A percentile compares a stretch with the other conserved stretches of the same genome.
Conservation (phyloP, 768 basidiomycete genomes). For the Lactarius quietus region DNA sequence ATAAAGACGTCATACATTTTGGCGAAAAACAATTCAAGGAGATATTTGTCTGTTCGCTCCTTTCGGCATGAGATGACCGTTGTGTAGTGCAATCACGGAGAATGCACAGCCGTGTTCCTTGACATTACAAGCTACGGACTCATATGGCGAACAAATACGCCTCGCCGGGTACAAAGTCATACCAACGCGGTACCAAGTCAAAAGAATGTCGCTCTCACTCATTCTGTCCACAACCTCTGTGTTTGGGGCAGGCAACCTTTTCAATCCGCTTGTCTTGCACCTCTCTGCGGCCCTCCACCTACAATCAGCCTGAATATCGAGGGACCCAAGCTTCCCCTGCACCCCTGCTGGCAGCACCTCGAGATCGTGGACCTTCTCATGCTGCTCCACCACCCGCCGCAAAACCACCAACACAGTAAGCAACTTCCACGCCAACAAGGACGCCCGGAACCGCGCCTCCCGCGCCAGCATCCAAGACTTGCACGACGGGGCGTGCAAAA, state of each 20-base stretch:
- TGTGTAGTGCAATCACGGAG: slow-evolving; percentile 59
- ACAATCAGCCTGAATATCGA: slow-evolving; percentile 86
- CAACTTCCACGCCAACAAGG: slow-evolving; percentile 33
- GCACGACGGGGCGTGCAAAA: slow-evolving; percentile 74
- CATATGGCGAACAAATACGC: slow-evolving; percentile 72
- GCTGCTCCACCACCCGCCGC: slow-evolving; percentile 32
- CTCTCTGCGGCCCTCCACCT: slow-evolving; percentile 57
- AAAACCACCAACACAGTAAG: slow-evolving; percentile 21
- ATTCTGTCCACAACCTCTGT: too few relatives aligned
- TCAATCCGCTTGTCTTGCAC: slow-evolving; percentile 53
- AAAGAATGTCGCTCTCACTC: too few relatives aligned
- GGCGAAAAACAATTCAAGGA: slow-evolving; percentile 72
- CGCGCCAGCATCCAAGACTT: slow-evolving; percentile 50
- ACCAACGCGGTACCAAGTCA: slow-evolving; percentile 74
- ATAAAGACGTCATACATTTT: slow-evolving; percentile 63
- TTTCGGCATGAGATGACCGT: background rate
- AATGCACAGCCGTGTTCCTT: slow-evolving; percentile 64
- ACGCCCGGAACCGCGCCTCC: slow-evolving; percentile 35
- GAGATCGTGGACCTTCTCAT: slow-evolving; percentile 33
- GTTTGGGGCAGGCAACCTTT: too few relatives aligned
- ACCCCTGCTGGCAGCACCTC: slow-evolving; percentile 35
- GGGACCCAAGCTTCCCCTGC: slow-evolving; percentile 50
- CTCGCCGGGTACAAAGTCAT: slow-evolving; percentile 81
- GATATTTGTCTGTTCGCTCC: slow-evolving; percentile 15
- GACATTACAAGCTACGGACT: slow-evolving; percentile 77